phyloP scores from a whole-genome alignment of 2,329 filamentous ascomycete genomes.

The Pseudogymnoascus sp. region DNA sequence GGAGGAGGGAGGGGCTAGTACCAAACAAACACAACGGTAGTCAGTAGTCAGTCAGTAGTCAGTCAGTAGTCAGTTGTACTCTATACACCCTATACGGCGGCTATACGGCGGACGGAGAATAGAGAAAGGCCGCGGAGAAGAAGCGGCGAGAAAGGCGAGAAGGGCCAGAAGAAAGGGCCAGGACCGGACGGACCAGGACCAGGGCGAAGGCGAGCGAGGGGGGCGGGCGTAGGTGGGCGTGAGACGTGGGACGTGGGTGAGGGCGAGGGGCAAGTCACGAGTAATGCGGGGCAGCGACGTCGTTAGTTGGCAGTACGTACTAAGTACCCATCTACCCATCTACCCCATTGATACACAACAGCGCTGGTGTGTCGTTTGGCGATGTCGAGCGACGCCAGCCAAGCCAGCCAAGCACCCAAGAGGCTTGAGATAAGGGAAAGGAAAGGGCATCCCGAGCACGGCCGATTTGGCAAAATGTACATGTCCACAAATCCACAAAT shows the following conservation, averaged over 20 bases:
- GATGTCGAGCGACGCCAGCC: not conserved
- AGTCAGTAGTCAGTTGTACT: too few species aligned
- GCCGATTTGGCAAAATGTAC: not conserved
- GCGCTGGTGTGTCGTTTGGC: too few species aligned
- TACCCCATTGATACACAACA: too few species aligned
- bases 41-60: too few species aligned
- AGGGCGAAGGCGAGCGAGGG: too few species aligned
- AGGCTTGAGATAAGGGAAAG: not conserved
- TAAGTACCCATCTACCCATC: not conserved
- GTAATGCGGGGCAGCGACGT: not conserved
- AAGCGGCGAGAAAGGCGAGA: not conserved
- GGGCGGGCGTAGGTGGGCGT: not conserved
- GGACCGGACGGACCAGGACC: too few species aligned
- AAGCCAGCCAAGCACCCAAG: not conserved
- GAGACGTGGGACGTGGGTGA: not conserved
- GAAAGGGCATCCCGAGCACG: not conserved
- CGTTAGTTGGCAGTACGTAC: not conserved
- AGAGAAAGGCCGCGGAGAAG: not conserved
- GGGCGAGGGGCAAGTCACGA: not conserved
- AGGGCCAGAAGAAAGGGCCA: not conserved
- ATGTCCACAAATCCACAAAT: too few species aligned
- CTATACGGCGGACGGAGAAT: not conserved
- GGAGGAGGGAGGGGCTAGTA: too few species aligned
- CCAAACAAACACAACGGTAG: too few species aligned
- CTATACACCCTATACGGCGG: too few species aligned